A percentile compares a stretch with the other conserved stretches of the same genome.
These are phyloP conservation scores for Fraxinus anomala DNA, from an alignment of 257 asterid species.

Conservation along the genomic window DNA sequence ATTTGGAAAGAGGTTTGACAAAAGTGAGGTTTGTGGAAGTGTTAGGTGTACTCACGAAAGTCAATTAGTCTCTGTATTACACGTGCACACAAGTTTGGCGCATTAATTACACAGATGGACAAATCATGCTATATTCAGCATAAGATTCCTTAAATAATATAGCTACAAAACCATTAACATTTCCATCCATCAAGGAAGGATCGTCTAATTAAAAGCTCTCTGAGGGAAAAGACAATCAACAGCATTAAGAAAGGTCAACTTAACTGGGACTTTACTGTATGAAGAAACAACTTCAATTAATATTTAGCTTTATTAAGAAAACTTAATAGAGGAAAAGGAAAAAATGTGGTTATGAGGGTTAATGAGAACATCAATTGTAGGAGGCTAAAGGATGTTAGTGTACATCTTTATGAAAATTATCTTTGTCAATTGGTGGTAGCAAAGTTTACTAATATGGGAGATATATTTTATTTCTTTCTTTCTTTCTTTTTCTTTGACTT, in stretches of 20 bases:
- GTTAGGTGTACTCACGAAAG: neutral
- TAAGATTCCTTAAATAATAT: neutral
- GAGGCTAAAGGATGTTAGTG: neutral
- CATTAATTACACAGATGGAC: neutral
- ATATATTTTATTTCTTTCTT: neutral
- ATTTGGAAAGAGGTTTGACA: neutral
- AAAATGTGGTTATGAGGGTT: neutral
- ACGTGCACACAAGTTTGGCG: neutral
- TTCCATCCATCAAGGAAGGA: neutral
- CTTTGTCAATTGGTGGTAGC: neutral
- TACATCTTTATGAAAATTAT: too few relatives aligned
- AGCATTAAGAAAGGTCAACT: neutral
- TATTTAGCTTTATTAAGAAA: neutral
- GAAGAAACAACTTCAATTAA: too few relatives aligned
- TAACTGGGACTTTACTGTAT: neutral
- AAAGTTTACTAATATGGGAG: conserved; percentile 9
- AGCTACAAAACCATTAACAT: neutral
- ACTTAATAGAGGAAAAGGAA: too few relatives aligned
- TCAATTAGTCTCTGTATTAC: too few relatives aligned
- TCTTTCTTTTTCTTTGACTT: neutral
- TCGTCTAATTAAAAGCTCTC: neutral
- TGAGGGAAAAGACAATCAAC: neutral
- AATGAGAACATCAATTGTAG: too few relatives aligned
- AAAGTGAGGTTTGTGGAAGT: neutral
- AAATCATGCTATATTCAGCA: neutral